A percentile compares a stretch with the other conserved stretches of the same genome.
Evolutionary conservation across 108 stramenopile genomes (phyloP).

Genomic region (Cyclotella kingstonii): DNA sequence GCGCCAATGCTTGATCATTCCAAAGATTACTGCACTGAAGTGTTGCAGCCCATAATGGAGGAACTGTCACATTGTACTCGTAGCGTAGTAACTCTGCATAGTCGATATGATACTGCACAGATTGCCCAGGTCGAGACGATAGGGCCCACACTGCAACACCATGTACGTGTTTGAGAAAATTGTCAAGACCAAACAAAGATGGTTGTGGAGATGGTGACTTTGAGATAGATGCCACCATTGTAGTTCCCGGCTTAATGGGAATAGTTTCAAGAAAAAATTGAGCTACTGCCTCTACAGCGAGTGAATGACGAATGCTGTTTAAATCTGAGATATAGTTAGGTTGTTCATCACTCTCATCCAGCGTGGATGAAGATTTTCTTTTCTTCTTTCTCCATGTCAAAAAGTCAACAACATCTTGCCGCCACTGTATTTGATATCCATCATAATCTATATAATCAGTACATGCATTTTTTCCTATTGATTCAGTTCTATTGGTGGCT

Average conservation of each 20-base stretch:
- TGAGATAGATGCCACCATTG: neutral
- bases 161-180: constrained; percentile 34
- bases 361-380: neutral
- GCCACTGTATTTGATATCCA: constrained; percentile 18
- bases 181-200: constrained; percentile 5
- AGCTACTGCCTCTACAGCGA: constrained; percentile 44
- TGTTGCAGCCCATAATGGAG: constrained; percentile 79
- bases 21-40: constrained; percentile 61
- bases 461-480: neutral
- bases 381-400: neutral
- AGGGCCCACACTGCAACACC: constrained; percentile 79
- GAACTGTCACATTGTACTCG: constrained; percentile 70
- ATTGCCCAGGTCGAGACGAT: constrained; percentile 46
- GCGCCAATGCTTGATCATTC: constrained; percentile 25
- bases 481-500: neutral
- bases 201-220: neutral
- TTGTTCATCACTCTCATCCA: neutral
- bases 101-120: constrained; percentile 83
- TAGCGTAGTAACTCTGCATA: constrained; percentile 83
- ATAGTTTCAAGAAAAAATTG: constrained; percentile 35
- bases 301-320: constrained; percentile 33
- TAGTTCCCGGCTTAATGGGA: constrained; percentile 12
- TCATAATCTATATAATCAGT: neutral
- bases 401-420: constrained; percentile 9
- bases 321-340: constrained; percentile 1